Evolutionary conservation across 495 filamentous ascomycete genomes (phyloP), one percentile per base, ranked within the genome.

Genomic region (Tuber aestivum): DNA sequence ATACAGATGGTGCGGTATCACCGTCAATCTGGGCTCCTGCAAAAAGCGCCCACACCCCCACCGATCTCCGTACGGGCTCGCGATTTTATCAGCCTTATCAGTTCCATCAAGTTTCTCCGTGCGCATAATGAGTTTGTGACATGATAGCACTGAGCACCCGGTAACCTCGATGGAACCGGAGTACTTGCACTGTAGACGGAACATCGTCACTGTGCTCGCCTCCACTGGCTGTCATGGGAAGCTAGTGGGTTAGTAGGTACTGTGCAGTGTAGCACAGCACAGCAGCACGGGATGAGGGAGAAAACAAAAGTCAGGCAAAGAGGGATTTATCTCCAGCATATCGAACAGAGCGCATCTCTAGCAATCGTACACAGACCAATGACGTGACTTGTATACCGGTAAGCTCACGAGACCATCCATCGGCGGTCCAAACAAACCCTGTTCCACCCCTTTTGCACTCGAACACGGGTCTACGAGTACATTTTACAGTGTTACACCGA

Each of bases 331-430:
- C 1, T 56, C 23, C 23, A n/a, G 48, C n/a, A 27, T 61, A n/a
- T 32, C 48, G n/a, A 50, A n/a, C 48, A 23, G 21, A 50, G 48
- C 1, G 48, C 48, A 50, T n/a, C 21, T 6, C 48, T 8, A 23
- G 48, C 21, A 50, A 50, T n/a, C 2, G 48, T 50, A n/a, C n/a
- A n/a, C n/a, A 6, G 23, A 50, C 48, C 48, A 50, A 50, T 50
- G 21, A 23, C 23, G 20, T 50, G 21, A n/a, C 3, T n/a, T 50
- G 10, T 23, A 48, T 50, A 16, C 27, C n/a, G n/a, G n/a, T n/a
- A n/a, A n/a, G n/a, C 50, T 61, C 50, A 61, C 50, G n/a, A 61
- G 50, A 61, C 21, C 50, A 61, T n/a, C 50, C 50, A 61, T n/a
- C n/a, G n/a, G n/a, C n/a, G n/a, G n/a, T 32, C n/a, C n/a, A 61